Conservation (phyloP, 176 grass and related monocot genomes). For the sorghum (Sorghum bicolor) region Sorghum_bicolor_NCBIv3 NC_012870.2:62725001-62725500, state of each 20-base stretch:
- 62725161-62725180: neutral
- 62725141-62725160: slow-evolving; percentile 59
- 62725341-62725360: neutral
- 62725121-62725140: slow-evolving; percentile 85
- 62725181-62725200: neutral
- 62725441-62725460: slow-evolving; percentile 55
- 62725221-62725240: neutral
- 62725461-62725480: slow-evolving; percentile 45
- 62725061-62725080: slow-evolving; percentile 22
- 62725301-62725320: neutral
- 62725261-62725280: neutral
- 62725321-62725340: neutral
- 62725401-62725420: slow-evolving; percentile 11
- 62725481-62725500: slow-evolving; percentile 57
- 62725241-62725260: neutral
- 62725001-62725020: slow-evolving; percentile 36
- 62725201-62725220: slow-evolving; percentile 11
- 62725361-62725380: slow-evolving; percentile 11
- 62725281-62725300: slow-evolving; percentile 26
- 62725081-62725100: slow-evolving; percentile 63
- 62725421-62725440: slow-evolving; percentile 3
- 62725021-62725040: slow-evolving; percentile 60
- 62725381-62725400: slow-evolving; percentile 2
- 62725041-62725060: slow-evolving; percentile 62
- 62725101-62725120: slow-evolving; percentile 72